phyloP scores from a whole-genome alignment of 768 basidiomycete genomes.

The Psilocybe cyanescens region DNA sequence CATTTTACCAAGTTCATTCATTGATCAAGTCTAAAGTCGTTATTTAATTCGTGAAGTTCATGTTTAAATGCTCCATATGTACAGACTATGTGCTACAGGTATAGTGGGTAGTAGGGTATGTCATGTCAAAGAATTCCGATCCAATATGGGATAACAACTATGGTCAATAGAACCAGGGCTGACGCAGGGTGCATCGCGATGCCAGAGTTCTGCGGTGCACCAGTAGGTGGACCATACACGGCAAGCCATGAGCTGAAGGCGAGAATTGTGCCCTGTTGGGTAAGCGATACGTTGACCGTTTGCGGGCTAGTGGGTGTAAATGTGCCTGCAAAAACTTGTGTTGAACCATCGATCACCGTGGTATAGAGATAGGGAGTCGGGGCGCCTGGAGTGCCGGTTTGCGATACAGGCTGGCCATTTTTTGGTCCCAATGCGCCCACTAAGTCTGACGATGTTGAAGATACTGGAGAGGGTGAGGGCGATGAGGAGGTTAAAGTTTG shows the following conservation, averaged over 20 bases:
- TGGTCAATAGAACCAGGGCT: background rate
- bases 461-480: slow-evolving; percentile 22
- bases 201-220: slow-evolving; percentile 4
- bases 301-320: slow-evolving; percentile 45
- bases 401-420: slow-evolving; percentile 48
- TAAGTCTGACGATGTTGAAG: slow-evolving; percentile 25
- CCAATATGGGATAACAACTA: background rate
- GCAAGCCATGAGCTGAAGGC: slow-evolving; percentile 35
- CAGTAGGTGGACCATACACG: slow-evolving; percentile 30
- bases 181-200: background rate
- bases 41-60: background rate
- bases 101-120: background rate
- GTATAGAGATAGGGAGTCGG: slow-evolving; percentile 56
- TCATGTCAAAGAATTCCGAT: background rate
- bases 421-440: slow-evolving; percentile 48
- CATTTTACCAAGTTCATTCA: background rate
- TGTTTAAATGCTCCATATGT: background rate
- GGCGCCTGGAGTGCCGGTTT: slow-evolving; percentile 41
- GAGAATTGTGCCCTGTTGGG: slow-evolving; percentile 36
- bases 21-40: background rate
- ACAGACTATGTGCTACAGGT: background rate
- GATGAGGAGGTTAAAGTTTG: slow-evolving; percentile 26
- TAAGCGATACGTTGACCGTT: slow-evolving; percentile 26
- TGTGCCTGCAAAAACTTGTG: slow-evolving; percentile 33
- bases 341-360: slow-evolving; percentile 44